Base-by-base conservation (phyloP, 768 basidiomycete genomes). In the Cyathus striatus region DNA sequence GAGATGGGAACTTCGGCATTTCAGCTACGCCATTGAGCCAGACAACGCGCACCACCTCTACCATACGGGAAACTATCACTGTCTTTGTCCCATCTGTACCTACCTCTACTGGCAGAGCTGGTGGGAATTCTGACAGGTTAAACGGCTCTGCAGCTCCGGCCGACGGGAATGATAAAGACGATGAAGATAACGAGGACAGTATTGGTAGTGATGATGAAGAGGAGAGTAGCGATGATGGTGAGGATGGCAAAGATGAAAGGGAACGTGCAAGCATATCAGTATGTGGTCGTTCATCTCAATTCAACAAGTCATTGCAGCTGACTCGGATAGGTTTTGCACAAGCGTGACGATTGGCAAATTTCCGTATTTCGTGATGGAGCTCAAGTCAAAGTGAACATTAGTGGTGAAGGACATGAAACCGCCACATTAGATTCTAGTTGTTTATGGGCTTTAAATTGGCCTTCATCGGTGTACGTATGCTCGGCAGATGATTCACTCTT, bases 381-480 rank as follows among this genome's bases (percentile, higher is more conserved):
- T 21, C 49, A 55, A 26, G 55, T 54, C 20, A 55, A 53, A 40
- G 47, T 65, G 20, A 59, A 62, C 34, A 54, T 68, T 20, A 36
- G 9, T 59, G 60, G 23, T 66, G 68, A 14, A 40, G 46, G 59
- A 35, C 50, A 65, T n/a, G 49, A 63, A 18, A 52, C 63, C 9
- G 62, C 68, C 6, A 50, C 59, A n/a, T 56, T 85, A 20, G 60
- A 67, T 41, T 51, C 55, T 16, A 64, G 52, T 21, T 90, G 87
- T 52, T 63, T 86, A 32, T 64, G 67, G 62, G 66, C 80, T 26
- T 63, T 89, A 41, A 81, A 80, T 57, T 89, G 81, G 78, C 86
- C 87, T 1, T 68, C 81, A 22, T 73, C 76, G 40, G 66, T 71
- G 86, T 90, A 62, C 51, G 83, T 67, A 23, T 23, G 9, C 27